Base-by-base conservation (phyloP, 2,329 filamentous ascomycete genomes). In the Thelonectria blattea region DNA sequence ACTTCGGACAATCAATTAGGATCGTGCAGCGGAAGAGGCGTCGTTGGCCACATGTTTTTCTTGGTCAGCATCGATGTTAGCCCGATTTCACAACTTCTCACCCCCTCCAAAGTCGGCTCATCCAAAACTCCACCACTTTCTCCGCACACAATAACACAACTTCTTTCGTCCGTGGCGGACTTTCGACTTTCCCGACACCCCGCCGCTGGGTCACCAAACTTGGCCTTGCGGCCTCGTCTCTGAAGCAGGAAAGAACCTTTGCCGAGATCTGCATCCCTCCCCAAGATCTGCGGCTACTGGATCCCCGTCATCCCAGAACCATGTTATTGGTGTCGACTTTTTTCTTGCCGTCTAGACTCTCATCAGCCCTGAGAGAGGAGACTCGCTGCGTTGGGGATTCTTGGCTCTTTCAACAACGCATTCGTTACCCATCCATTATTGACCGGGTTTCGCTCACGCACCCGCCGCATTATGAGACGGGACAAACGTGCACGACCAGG, bases 181-280 rank as follows among this genome's bases (percentile, higher is more conserved):
- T 60, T 60, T 20, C 11, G 34, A 48, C 18, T 18, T 42, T 27
- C 48, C 48, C 52, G 45, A 54, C 51, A 54, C 45, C 37, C 49
- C 56, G 45, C 51, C 51, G 32, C 24, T 17, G 15, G 9, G 11
- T 17, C 12, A 30, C 18, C 24, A 18, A 11, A 12, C 6, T 20
- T 17, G 6, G 15, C n/a, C 5, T 17, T 18, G 15, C 34, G 41
- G 52, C 52, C 14, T 48, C 18, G 3, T 47, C 18, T n/a, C 34
- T 34, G 37, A 58, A 24, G 42, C 42, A 30, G 27, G 27, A 30
- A 30, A 10, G 27, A 32, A 32, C 46, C 32, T 55, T 56, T 56
- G 22, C 52, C 58, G 58, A 56, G 58, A 60, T 60, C 58, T 60
- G 42, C 58, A 15, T 34, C 41, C 47, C 34, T 30, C 52, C 52